Evolutionary conservation across 768 basidiomycete genomes (phyloP).

Genomic region (Heimioporus sp.): DNA sequence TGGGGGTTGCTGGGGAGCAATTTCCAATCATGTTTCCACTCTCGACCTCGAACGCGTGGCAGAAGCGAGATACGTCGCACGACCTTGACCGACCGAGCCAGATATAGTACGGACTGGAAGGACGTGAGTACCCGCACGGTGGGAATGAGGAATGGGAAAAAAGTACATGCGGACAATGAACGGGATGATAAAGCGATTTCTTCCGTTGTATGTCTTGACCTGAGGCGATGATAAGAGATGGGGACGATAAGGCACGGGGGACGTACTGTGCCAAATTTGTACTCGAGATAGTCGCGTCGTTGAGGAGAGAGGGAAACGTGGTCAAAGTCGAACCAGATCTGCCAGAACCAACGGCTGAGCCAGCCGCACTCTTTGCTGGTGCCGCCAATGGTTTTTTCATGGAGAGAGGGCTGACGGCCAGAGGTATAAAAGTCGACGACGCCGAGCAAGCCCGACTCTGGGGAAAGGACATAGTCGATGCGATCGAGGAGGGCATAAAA

Average conservation of each 20-base stretch:
- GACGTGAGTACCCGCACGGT: too few species aligned
- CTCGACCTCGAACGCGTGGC: constrained; percentile 61
- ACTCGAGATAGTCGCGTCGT: constrained; percentile 71
- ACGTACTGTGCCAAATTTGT: constrained; percentile 70
- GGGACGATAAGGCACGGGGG: background rate
- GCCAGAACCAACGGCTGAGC: constrained; percentile 77
- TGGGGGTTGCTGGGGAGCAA: constrained; percentile 40
- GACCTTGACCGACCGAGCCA: constrained; percentile 70
- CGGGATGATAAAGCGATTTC: constrained; percentile 68
- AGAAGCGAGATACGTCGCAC: constrained; percentile 53
- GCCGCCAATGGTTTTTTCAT: constrained; percentile 63
- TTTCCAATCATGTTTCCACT: constrained; percentile 58
- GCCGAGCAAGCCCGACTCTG: constrained; percentile 55
- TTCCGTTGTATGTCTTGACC: constrained; percentile 68
- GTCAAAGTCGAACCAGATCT: constrained; percentile 65
- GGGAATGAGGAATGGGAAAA: background rate
- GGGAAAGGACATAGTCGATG: constrained; percentile 61
- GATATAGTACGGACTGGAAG: constrained; percentile 62
- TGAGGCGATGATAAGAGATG: constrained; percentile 11
- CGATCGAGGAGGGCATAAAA: constrained; percentile 68
- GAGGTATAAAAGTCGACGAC: constrained; percentile 78
- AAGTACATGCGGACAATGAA: constrained; percentile 59
- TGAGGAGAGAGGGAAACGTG: constrained; percentile 54
- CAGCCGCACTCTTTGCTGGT: constrained; percentile 59
- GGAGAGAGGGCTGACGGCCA: constrained; percentile 50